Base-by-base conservation (phyloP, 768 basidiomycete species). In the Termitomyces sp. region DNA sequence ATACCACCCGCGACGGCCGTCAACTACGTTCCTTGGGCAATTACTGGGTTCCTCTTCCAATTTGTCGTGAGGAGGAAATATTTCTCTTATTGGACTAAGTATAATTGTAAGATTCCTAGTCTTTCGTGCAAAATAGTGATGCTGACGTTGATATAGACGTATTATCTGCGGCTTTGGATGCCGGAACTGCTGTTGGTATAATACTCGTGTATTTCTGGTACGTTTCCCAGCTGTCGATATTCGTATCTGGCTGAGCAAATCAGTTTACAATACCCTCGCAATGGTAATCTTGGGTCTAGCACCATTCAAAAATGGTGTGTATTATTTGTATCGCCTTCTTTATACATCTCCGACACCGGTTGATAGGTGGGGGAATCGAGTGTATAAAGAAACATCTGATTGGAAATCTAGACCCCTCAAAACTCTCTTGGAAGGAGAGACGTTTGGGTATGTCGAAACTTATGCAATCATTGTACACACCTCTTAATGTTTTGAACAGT, bases 1-100 rank as follows among this genome's bases (percentile, higher is more conserved):
- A 90, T 95, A 46, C 93, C 93, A 0, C 91, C 92, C 9, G 91
- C 91, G 12, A 90, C 85, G 0, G 88, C 91, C 3, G 78, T 93
- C 63, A 95, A 96, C 69, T 95, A 87, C 65, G 78, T 92, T 3
- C 85, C 87, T 2, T 93, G 88, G 87, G 82, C 86, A 67, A 73
- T 84, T 51, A 76, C 86, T 29, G 84, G 86, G 17, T 92, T 92
- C 66, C 71, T 91, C 27, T 93, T 94, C 73, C 91, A 90, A 62
- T 88, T 78, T 64, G 63, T 85, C n/a, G 76, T 88, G 37, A 77
- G 89, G 60, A 73, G 84, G 69, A 79, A 80, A 59, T 75, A 85
- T 65, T 90, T 90, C 66, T 71, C 80, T 6, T 89, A 83, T 73
- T 89, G 87, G 88, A 81, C 86, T 19, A 89, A 90, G 69, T 89